Percentiles rank a stretch among this genome's conserved stretches.
Evolutionary conservation across 495 filamentous ascomycete species (phyloP).

Genomic region (Ascodesmis nigricans): DNA sequence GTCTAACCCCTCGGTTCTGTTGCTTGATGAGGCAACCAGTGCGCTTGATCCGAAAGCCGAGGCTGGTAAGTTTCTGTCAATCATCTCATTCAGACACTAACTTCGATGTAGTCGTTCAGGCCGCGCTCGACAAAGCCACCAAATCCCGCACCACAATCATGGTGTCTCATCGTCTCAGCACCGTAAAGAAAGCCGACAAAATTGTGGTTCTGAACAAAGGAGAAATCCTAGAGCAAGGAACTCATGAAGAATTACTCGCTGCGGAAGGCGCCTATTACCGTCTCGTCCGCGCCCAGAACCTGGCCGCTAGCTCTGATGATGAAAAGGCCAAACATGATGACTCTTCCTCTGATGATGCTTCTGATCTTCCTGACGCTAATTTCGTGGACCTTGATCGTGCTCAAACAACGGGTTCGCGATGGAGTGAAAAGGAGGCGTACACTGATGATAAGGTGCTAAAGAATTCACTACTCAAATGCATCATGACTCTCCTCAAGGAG

Average conservation of each 20-base stretch:
- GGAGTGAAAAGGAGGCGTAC: neutral
- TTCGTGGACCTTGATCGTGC: slow-evolving; percentile 4
- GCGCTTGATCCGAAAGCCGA: slow-evolving; percentile 58
- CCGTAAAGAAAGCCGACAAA: slow-evolving; percentile 50
- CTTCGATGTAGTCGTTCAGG: slow-evolving; percentile 47
- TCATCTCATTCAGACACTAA: too few relatives aligned
- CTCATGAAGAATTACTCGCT: slow-evolving; percentile 42
- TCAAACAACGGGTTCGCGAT: neutral
- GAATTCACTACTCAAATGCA: too few relatives aligned
- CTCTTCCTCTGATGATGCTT: too few relatives aligned
- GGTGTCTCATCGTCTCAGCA: slow-evolving; percentile 55
- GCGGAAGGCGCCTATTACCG: slow-evolving; percentile 29
- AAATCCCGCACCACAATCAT: slow-evolving; percentile 59
- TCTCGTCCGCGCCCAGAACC: slow-evolving; percentile 33
- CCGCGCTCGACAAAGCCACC: slow-evolving; percentile 45
- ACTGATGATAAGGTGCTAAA: too few relatives aligned
- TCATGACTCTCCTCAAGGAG: neutral
- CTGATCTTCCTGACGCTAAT: slow-evolving; percentile 2
- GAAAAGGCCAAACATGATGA: neutral
- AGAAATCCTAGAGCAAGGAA: slow-evolving; percentile 40
- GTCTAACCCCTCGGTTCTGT: slow-evolving; percentile 55
- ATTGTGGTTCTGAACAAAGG: slow-evolving; percentile 60
- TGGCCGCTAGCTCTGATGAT: slow-evolving; percentile 20
- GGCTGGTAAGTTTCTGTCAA: too few relatives aligned
- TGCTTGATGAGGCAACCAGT: slow-evolving; percentile 70